Conservation (phyloP, 2,329 filamentous ascomycete genomes). For the Penicillium italicum region DNA sequence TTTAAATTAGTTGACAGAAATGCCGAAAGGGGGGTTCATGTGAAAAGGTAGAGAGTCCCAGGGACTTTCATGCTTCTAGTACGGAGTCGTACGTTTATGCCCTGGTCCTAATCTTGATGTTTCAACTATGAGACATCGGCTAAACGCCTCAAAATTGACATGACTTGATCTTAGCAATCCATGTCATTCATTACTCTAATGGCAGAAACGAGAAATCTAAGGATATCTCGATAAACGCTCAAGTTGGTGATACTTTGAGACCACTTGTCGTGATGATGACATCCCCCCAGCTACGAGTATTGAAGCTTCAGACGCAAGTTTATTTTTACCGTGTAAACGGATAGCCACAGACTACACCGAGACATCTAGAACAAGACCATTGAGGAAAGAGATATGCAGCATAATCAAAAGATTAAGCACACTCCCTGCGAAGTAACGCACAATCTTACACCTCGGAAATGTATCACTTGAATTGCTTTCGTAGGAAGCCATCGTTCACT, state of each 20-base stretch:
- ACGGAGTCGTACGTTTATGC: not conserved
- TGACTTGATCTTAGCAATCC: not conserved
- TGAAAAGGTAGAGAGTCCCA: not conserved
- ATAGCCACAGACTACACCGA: not conserved
- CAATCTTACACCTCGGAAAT: not conserved
- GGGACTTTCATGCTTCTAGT: not conserved
- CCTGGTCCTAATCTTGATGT: not conserved
- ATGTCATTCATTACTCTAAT: not conserved
- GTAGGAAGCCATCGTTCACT: not conserved
- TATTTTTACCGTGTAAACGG: not conserved
- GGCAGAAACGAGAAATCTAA: not conserved
- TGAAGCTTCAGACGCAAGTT: not conserved
- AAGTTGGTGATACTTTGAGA: not conserved
- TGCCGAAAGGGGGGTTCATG: not conserved
- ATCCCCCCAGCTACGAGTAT: not conserved
- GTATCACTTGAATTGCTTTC: not conserved
- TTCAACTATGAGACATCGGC: not conserved
- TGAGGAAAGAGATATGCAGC: too few species aligned
- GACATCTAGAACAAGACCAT: not conserved
- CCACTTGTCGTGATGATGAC: not conserved
- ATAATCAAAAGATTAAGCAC: not conserved
- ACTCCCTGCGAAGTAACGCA: not conserved
- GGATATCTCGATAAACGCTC: not conserved
- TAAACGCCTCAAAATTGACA: not conserved
- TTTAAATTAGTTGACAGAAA: not conserved